These are phyloP conservation scores for Ramicandelaber brevisporus DNA, from an alignment of 192 early-diverging fungal genomes.

Conservation along the genomic window DNA sequence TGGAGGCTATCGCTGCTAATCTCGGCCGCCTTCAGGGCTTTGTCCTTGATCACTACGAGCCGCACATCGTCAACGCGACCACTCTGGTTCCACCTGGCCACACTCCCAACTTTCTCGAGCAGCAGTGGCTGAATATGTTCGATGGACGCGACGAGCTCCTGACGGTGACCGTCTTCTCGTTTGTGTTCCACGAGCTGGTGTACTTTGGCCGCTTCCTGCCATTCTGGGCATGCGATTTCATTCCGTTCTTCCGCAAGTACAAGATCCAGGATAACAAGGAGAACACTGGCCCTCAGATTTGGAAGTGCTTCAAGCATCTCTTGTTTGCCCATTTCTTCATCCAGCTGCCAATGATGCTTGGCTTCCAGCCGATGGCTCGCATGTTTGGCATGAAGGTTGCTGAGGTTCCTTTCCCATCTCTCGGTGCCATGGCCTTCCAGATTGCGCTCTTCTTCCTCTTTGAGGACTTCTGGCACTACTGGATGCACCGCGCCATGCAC, in stretches of 20 bases:
- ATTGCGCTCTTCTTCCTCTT: slow-evolving; percentile 50
- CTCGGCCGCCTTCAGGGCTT: too few species aligned
- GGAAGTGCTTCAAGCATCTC: slow-evolving; percentile 46
- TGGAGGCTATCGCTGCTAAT: too few species aligned
- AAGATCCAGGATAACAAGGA: slow-evolving; percentile 59
- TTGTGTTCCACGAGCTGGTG: slow-evolving; percentile 71
- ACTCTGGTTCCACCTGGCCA: slow-evolving; percentile 11
- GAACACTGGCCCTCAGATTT: slow-evolving; percentile 33
- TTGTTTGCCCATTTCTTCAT: slow-evolving; percentile 51
- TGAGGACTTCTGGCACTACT: slow-evolving; percentile 87
- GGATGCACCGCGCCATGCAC: slow-evolving; percentile 69
- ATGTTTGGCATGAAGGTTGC: slow-evolving; percentile 65
- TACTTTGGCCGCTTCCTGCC: slow-evolving; percentile 86
- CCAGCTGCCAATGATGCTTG: slow-evolving; percentile 69
- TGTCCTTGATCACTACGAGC: too few species aligned
- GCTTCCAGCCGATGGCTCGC: slow-evolving; percentile 61
- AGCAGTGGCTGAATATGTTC: slow-evolving; percentile 33
- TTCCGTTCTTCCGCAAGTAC: slow-evolving; percentile 67
- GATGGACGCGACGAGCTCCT: slow-evolving; percentile 41
- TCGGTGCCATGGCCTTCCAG: slow-evolving; percentile 35
- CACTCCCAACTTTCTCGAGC: slow-evolving; percentile 18
- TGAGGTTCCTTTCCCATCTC: slow-evolving; percentile 57
- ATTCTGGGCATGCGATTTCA: slow-evolving; percentile 57
- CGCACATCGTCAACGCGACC: too few species aligned
- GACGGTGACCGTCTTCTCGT: slow-evolving; percentile 43